phyloP scores from a whole-genome alignment of 768 basidiomycete genomes.

The Boletus huronensis region DNA sequence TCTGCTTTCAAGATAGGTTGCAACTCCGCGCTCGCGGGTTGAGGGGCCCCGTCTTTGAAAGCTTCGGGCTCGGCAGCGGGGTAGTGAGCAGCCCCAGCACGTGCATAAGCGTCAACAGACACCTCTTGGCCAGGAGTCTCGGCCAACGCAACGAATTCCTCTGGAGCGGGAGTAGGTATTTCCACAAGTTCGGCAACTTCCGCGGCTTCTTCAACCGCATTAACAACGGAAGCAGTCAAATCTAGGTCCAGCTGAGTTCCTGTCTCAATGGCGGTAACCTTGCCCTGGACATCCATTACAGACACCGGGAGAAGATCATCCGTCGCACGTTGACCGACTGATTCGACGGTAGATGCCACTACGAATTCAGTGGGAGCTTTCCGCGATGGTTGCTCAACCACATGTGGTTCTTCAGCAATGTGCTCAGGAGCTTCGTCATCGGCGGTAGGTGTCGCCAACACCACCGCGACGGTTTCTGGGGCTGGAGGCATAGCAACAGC shows the following conservation, averaged over 20 bases:
- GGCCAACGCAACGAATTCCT: conserved; percentile 10
- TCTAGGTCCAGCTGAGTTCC: conserved; percentile 10
- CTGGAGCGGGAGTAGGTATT: conserved; percentile 12
- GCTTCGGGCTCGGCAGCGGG: background rate
- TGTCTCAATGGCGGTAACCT: conserved; percentile 9
- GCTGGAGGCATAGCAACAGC: background rate
- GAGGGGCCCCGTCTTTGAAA: background rate
- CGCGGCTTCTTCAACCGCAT: conserved; percentile 10
- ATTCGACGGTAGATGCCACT: conserved; percentile 8
- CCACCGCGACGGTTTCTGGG: background rate
- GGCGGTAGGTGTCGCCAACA: background rate
- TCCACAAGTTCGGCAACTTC: conserved; percentile 10
- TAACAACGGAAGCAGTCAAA: background rate
- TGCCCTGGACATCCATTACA: background rate
- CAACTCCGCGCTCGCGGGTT: conserved; percentile 5
- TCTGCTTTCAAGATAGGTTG: background rate
- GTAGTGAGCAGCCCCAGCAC: background rate
- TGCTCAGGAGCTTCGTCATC: background rate
- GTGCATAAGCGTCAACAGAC: background rate
- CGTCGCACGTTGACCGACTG: background rate
- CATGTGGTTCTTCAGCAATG: conserved; percentile 2
- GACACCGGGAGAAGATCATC: conserved; percentile 2
- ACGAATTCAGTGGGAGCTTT: conserved; percentile 1
- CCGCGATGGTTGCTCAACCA: conserved; percentile 2
- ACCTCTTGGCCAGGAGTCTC: conserved; percentile 14